Evolutionary conservation across 2,329 filamentous ascomycete species (phyloP), one percentile per base, ranked within the genome.

Genomic region (Plectosphaerella sp.): DNA sequence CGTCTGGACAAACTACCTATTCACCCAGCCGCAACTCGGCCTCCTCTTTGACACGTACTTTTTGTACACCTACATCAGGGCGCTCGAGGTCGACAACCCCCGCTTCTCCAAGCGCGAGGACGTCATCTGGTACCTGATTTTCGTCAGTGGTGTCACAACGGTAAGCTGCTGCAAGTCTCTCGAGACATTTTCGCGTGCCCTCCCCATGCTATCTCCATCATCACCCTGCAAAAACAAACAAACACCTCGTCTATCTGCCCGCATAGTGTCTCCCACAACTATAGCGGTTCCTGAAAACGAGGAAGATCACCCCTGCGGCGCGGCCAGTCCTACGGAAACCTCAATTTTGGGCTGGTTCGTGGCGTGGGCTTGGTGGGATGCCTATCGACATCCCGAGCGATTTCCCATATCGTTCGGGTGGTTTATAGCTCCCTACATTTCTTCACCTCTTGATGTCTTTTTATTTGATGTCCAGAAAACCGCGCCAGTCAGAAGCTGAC

Each of bases 201-300:
- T n/a, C 46, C 39, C 45, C 28, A 43, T 43, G 48, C 37, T 10
- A 14, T 33, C 43, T 39, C 12, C 6, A 18, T 33, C 28, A 9
- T 33, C 8, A n/a, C 25, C 33, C 16, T 35, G 10, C 14, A 15
- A 20, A 52, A 42, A 12, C 14, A 28, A 41, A 43, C 14, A 52
- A 56, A 52, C 61, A 68, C 73, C 79, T 81, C 78, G 75, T 76
- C 78, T 84, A 88, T 88, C 87, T 90, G 87, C 87, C 86, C 87
- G 87, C 80, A 83, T 86, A 88, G 86, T 77, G 77, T 65, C 64
- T 70, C 72, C 79, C 72, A 80, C 86, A 83, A 77, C 86, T 89
- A 86, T 86, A 79, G 77, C 86, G 87, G 86, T 90, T 90, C 87
- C 87, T 90, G 86, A 76, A 88, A 84, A 72, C 77, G 87, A 90